Evolutionary conservation across 306 rosid species (phyloP).

Genomic region (Aeschynomene evenia): DNA sequence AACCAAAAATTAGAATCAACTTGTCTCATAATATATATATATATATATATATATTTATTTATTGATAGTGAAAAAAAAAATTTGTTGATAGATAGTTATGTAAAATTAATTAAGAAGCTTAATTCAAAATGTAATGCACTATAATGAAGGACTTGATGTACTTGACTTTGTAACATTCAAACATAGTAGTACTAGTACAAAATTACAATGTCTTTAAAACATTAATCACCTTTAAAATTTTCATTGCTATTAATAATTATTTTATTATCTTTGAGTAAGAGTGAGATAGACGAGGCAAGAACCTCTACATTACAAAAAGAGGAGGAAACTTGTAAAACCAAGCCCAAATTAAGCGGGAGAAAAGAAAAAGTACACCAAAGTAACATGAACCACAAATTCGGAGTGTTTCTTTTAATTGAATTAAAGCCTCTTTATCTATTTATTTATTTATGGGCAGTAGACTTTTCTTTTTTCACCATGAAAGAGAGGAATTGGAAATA

Average conservation of each 20-base stretch:
- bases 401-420: slow-evolving; percentile 31
- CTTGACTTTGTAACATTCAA: background rate
- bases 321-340: slow-evolving; percentile 4
- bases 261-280: background rate
- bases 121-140: no score
- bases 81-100: no score
- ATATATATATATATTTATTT: no score
- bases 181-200: no score
- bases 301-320: background rate
- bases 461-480: slow-evolving; percentile 14
- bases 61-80: no score
- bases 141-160: background rate
- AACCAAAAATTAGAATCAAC: no score
- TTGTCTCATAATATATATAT: no score
- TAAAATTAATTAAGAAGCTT: no score
- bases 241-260: no score
- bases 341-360: background rate
- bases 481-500: background rate
- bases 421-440: slow-evolving; percentile 41
- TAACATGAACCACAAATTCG: slow-evolving; percentile 35
- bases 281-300: background rate
- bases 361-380: slow-evolving; percentile 37
- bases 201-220: background rate
- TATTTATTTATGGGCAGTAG: background rate
- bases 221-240: background rate